These are phyloP conservation scores for Pseudozyma tsukubaensis DNA, from an alignment of 1,284 basidiomycete genomes.

Conservation along the genomic window DNA sequence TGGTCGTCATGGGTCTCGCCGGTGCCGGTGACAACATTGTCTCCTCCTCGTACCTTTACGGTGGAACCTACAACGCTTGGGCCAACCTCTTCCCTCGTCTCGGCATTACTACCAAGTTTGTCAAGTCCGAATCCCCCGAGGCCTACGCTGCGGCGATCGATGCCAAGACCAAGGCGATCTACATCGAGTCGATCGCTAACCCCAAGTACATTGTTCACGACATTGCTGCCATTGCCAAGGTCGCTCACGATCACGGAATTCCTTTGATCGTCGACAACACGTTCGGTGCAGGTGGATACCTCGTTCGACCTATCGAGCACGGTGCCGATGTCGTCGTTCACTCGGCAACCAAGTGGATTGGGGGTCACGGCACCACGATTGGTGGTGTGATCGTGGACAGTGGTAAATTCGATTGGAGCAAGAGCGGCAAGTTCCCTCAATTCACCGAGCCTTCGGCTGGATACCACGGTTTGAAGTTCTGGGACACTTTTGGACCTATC, in stretches of 20 bases:
- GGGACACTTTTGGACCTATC: constrained; percentile 78
- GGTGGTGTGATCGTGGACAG: constrained; percentile 84
- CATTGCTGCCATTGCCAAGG: constrained; percentile 80
- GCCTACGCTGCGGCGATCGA: constrained; percentile 76
- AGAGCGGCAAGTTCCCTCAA: constrained; percentile 80
- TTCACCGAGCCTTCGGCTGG: constrained; percentile 85
- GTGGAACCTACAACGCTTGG: constrained; percentile 86
- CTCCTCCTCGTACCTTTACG: constrained; percentile 71
- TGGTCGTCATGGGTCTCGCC: constrained; percentile 76
- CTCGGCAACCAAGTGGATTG: constrained; percentile 91
- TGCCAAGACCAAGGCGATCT: constrained; percentile 72
- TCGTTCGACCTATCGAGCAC: constrained; percentile 79
- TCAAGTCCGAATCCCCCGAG: constrained; percentile 75
- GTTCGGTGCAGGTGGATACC: constrained; percentile 84
- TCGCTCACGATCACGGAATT: constrained; percentile 79
- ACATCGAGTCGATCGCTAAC: constrained; percentile 85
- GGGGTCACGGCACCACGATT: constrained; percentile 88
- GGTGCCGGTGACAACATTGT: constrained; percentile 84
- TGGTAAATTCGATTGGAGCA: constrained; percentile 85
- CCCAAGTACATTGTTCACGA: constrained; percentile 81
- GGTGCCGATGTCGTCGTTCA: constrained; percentile 89
- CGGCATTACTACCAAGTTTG: constrained; percentile 82
- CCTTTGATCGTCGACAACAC: constrained; percentile 90
- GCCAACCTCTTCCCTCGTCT: constrained; percentile 79
- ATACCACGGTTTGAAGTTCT: constrained; percentile 77